Evolutionary conservation across 108 stramenopile genomes (phyloP).

Genomic region (Conticribra weissflogii): DNA sequence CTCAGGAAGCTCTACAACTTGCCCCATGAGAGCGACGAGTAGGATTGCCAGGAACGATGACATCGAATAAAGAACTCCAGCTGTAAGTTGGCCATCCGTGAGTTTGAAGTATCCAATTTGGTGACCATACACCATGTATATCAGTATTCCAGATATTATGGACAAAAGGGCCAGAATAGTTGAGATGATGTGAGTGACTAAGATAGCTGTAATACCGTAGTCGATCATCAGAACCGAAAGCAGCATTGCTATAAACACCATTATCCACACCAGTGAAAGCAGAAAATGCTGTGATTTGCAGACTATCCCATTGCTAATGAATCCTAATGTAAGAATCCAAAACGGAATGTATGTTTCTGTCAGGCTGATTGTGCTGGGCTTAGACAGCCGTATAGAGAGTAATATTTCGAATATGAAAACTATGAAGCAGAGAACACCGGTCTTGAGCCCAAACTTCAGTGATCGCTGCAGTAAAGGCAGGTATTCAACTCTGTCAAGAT

Average conservation of each 20-base stretch:
- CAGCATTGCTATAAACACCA: constrained; percentile 67
- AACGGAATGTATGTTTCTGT: constrained; percentile 59
- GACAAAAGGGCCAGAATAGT: constrained; percentile 66
- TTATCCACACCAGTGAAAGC: constrained; percentile 68
- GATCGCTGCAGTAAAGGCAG: constrained; percentile 81
- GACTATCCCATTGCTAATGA: constrained; percentile 76
- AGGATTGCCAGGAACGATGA: constrained; percentile 74
- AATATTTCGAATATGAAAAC: constrained; percentile 84
- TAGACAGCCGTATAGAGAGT: constrained; percentile 58
- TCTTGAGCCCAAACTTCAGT: constrained; percentile 86
- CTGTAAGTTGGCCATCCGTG: constrained; percentile 83
- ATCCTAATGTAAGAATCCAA: constrained; percentile 75
- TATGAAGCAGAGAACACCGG: constrained; percentile 78
- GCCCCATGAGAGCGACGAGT: constrained; percentile 72
- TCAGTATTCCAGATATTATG: constrained; percentile 65
- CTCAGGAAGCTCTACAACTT: constrained; percentile 58
- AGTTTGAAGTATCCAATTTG: constrained; percentile 85
- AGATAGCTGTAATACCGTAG: constrained; percentile 53
- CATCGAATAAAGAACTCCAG: constrained; percentile 79
- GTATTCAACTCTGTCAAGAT: constrained; percentile 84
- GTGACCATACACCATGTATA: constrained; percentile 86
- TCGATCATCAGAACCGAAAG: constrained; percentile 70
- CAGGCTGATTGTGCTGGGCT: constrained; percentile 50
- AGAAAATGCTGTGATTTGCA: constrained; percentile 86
- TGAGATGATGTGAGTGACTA: constrained; percentile 58